Evolutionary conservation across 768 basidiomycete genomes (phyloP).

Genomic region (Russula dissimulans): DNA sequence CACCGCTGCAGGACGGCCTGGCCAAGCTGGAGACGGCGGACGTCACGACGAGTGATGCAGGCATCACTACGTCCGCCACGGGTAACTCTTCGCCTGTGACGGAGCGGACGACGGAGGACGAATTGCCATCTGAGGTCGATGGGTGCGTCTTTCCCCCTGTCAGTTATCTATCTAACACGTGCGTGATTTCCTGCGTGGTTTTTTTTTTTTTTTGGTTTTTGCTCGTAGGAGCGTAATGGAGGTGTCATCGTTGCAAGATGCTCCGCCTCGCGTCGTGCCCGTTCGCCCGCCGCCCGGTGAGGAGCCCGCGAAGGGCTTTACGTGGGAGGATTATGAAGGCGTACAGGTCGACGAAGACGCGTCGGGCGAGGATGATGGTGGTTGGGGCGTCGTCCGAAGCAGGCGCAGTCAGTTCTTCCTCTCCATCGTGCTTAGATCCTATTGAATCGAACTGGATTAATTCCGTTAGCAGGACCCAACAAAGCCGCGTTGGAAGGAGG

Average conservation of each 20-base stretch:
- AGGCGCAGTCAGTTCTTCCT: slow-evolving; percentile 27
- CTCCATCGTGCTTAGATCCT: neutral
- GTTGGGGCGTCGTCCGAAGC: slow-evolving; percentile 68
- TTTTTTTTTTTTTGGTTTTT: neutral
- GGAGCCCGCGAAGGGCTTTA: slow-evolving; percentile 53
- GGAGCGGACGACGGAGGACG: slow-evolving; percentile 28
- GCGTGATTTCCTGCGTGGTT: neutral
- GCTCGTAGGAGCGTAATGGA: slow-evolving; percentile 44
- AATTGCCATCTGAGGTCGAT: slow-evolving; percentile 55
- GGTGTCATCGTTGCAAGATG: slow-evolving; percentile 29
- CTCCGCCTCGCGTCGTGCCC: slow-evolving; percentile 58
- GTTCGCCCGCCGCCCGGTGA: slow-evolving; percentile 50
- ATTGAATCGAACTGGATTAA: neutral
- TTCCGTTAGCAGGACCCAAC: slow-evolving; percentile 12
- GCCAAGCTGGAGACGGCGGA: slow-evolving; percentile 11
- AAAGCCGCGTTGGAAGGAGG: slow-evolving; percentile 9
- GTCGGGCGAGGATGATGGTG: slow-evolving; percentile 55
- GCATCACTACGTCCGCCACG: slow-evolving; percentile 39
- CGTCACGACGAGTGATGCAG: slow-evolving; percentile 40
- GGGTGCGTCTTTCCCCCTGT: slow-evolving; percentile 40
- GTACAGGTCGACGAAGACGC: slow-evolving; percentile 51
- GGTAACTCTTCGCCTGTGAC: slow-evolving; percentile 32
- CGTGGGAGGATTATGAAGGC: slow-evolving; percentile 75
- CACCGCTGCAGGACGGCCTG: neutral
- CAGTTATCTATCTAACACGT: slow-evolving; percentile 8